Base-by-base conservation (phyloP, 768 basidiomycete species). In the Phaeotremella skinneri region DNA sequence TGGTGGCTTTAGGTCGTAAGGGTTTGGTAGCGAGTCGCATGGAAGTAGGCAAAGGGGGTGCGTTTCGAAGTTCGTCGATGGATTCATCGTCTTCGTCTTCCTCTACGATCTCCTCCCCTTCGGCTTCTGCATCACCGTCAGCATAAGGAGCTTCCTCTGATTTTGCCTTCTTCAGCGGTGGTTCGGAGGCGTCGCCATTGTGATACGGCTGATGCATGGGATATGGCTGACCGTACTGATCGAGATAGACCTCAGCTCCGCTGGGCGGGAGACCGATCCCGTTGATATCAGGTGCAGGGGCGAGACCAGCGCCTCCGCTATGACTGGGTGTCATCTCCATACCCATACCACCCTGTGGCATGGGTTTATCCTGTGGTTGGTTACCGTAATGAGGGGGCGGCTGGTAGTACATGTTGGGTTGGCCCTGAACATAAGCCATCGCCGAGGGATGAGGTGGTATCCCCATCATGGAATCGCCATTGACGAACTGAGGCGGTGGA, bases 371-470 rank as follows among this genome's bases (percentile, higher is more conserved):
- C 26, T 54, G 54, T 11, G 47, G 26, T n/a, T 56, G 55, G 25
- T 43, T 45, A 20, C 23, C 23, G 41, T 51, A 49, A 21, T 45
- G 49, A 4, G 55, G 61, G 14, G 53, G 64, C 21, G 62, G 37
- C 11, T 51, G 49, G 49, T 62, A 68, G 55, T 68, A 69, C 57
- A 69, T 61, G 20, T 59, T 56, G 23, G 58, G 62, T 30, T 59
- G 52, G 42, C 53, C 64, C 31, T 53, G 86, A 43, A 86, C 80
- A 41, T 61, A 66, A 21, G 60, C 59, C 55, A 61, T 52, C 3
- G 59, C 53, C 9, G 61, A 59, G 2, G 63, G 61, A 62, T 66
- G 65, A 47, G 51, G 58, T 30, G 70, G 54, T 16, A 72, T 62
- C 37, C 49, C 53, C 59, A 72, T 67, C 56, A 66, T 65, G 6